phyloP scores from a whole-genome alignment of 1,284 basidiomycete species.

The Ustilago cynodontis region DNA sequence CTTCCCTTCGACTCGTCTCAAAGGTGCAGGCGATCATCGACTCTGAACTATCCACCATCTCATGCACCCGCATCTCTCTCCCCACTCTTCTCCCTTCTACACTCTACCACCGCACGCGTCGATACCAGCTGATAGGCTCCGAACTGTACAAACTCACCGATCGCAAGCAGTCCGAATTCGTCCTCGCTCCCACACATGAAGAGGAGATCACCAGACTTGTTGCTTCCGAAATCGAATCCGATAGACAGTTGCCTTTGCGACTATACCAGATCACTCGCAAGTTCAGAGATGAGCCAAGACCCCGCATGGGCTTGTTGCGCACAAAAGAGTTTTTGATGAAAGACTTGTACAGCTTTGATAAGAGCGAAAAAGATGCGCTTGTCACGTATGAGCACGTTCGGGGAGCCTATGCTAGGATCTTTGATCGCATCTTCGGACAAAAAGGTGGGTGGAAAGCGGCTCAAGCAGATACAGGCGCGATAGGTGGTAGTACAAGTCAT shows the following conservation, averaged over 20 bases:
- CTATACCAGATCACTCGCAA: constrained; percentile 70
- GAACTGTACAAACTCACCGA: constrained; percentile 70
- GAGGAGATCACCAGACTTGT: constrained; percentile 70
- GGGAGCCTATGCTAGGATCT: constrained; percentile 65
- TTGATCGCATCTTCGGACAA: constrained; percentile 52
- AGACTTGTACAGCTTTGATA: constrained; percentile 70
- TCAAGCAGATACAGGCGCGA: constrained; percentile 70
- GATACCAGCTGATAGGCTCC: constrained; percentile 64
- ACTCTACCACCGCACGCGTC: constrained; percentile 66
- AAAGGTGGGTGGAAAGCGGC: constrained; percentile 57
- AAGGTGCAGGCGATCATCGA: constrained; percentile 68
- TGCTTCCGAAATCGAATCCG: constrained; percentile 58
- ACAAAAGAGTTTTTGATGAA: constrained; percentile 71
- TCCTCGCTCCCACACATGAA: constrained; percentile 70
- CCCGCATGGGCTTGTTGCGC: constrained; percentile 68
- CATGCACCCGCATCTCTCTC: constrained; percentile 66
- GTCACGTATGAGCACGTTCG: constrained; percentile 66
- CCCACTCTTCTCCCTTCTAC: constrained; percentile 66
- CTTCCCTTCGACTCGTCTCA: constrained; percentile 64
- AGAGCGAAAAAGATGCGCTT: constrained; percentile 22
- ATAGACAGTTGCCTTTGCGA: constrained; percentile 65
- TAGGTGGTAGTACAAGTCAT: constrained; percentile 69
- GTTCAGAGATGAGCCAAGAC: constrained; percentile 70
- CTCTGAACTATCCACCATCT: constrained; percentile 63
- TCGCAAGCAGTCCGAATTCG: constrained; percentile 61